A percentile compares a stretch with the other conserved stretches of the same genome.
phyloP scores from a whole-genome alignment of 345 rosid species.

The Brassica cretica region DNA sequence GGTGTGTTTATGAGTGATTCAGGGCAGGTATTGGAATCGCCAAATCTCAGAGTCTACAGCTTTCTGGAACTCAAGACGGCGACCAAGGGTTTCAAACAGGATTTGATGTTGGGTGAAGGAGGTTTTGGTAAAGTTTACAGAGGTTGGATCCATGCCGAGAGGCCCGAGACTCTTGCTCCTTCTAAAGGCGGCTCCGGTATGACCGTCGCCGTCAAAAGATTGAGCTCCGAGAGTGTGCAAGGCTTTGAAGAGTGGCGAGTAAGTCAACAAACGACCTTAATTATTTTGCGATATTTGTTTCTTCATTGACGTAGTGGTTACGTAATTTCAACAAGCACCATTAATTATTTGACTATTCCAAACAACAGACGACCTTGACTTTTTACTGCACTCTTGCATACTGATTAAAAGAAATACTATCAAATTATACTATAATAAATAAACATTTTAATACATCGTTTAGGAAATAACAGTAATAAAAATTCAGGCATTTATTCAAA shows the following conservation, averaged over 20 bases:
- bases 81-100: slow-evolving; percentile 59
- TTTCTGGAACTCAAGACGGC: slow-evolving; percentile 64
- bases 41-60: slow-evolving; percentile 52
- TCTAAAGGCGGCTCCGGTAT: slow-evolving; percentile 57
- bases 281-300: slow-evolving; percentile 8
- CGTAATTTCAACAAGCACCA: not conserved
- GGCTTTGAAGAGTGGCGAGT: slow-evolving; percentile 86
- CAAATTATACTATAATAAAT: not conserved
- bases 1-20: slow-evolving; percentile 28
- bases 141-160: slow-evolving; percentile 75
- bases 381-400: not conserved
- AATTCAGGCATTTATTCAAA: not conserved
- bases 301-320: slow-evolving; percentile 18
- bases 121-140: slow-evolving; percentile 79
- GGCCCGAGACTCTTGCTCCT: slow-evolving; percentile 55
- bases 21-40: slow-evolving; percentile 35
- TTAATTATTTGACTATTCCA: slow-evolving; percentile 30
- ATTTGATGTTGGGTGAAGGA: slow-evolving; percentile 73
- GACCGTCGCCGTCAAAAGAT: slow-evolving; percentile 74
- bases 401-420: not conserved
- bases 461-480: not conserved
- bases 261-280: slow-evolving; percentile 5
- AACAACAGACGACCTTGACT: slow-evolving; percentile 30
- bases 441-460: not conserved
- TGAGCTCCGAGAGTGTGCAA: slow-evolving; percentile 62